Base-by-base conservation (phyloP, 768 basidiomycete species). In the Podaxis mareebaensis region DNA sequence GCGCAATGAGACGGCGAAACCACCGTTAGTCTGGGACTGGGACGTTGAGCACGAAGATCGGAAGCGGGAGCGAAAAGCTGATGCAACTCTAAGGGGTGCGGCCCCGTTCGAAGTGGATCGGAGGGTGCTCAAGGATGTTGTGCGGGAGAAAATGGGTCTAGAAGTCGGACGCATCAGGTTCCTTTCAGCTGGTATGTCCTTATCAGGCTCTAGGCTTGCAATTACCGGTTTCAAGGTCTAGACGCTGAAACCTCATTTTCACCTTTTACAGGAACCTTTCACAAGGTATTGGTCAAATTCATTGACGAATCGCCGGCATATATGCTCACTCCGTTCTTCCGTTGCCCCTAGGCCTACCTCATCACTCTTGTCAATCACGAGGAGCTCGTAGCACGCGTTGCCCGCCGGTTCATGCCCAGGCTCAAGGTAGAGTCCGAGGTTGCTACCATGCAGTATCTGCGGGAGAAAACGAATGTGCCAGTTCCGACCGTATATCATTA, bases 361-460 rank as follows among this genome's bases (percentile, higher is more conserved):
- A 77, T 93, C 56, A 89, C 86, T 7, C 82, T 93, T 20, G 78
- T 75, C 20, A 84, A 89, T 68, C 76, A 81, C 15, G 76, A 82
- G 56, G 81, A 90, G 63, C 72, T 94, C 48, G 87, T 95, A 7
- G 91, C 90, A 5, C 85, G 92, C 42, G 90, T 94, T 24, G 92
- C 92, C 3, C 87, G 92, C 56, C 85, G 90, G 10, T 94, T 90
- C 73, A 92, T 94, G 91, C 89, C 92, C 0, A 83, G 89, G 38
- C 82, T 93, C 67, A 95, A 95, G 77, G 93, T 90, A 3, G 89
- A 91, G 72, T 93, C 92, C 0, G 93, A 95, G 71, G 89, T 93
- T 7, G 92, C 92, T 3, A 95, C 92, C 0, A 87, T 94, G 78
- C 81, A 83, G n/a, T 94, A 88, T 71, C 81, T 95, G 28, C 87